Evolutionary conservation across 345 rosid species (phyloP).

Genomic region (Lenwebbia sp.): DNA sequence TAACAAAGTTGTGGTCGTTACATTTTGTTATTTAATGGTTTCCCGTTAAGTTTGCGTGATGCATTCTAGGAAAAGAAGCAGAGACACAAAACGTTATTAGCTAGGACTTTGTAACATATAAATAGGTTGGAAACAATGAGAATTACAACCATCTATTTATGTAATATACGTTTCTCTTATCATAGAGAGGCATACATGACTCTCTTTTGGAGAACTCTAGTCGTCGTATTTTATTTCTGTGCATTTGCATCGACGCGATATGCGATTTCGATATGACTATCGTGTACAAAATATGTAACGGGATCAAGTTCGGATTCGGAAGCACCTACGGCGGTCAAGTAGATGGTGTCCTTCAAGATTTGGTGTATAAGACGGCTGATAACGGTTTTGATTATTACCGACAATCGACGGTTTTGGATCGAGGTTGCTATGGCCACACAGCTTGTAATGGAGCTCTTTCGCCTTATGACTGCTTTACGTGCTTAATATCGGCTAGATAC

Average conservation of each 20-base stretch:
- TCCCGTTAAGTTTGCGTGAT: not conserved
- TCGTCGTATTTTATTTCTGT: not conserved
- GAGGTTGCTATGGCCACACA: not conserved
- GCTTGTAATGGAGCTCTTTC: not conserved
- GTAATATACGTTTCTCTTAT: not conserved
- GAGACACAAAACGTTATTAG: not conserved
- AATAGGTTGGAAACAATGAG: not conserved
- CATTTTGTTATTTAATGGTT: too few species aligned
- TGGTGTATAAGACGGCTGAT: not conserved
- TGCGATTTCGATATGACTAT: not conserved
- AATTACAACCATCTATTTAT: not conserved
- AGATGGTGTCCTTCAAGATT: not conserved
- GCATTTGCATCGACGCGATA: not conserved
- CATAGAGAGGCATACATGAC: not conserved
- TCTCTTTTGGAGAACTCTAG: not conserved
- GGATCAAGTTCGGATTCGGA: not conserved
- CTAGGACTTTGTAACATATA: not conserved
- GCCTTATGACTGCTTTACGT: not conserved
- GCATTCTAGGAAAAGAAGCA: not conserved
- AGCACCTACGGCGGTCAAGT: not conserved
- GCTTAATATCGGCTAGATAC: not conserved
- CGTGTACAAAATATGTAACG: not conserved
- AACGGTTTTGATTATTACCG: not conserved
- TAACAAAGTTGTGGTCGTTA: too few species aligned
- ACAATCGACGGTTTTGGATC: not conserved